Evolutionary conservation across 2,329 filamentous ascomycete species (phyloP).

Genomic region (Aureobasidium sp.): DNA sequence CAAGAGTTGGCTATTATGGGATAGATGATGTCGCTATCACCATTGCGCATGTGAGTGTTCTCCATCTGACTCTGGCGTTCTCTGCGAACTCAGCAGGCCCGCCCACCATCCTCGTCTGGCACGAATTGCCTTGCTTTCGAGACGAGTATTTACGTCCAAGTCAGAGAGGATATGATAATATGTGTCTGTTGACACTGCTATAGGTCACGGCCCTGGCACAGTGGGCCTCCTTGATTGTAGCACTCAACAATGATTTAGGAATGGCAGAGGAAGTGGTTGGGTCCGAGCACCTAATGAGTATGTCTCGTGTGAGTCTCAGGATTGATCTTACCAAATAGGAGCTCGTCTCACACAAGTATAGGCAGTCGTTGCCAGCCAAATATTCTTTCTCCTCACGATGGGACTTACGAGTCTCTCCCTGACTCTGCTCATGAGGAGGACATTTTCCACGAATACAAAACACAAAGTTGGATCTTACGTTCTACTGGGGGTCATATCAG

Average conservation of each 20-base stretch:
- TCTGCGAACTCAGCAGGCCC: not conserved
- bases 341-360: not conserved
- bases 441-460: slow-evolving; percentile 19
- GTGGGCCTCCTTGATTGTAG: slow-evolving; percentile 8
- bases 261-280: not conserved
- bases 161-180: not conserved
- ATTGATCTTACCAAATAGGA: not conserved
- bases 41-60: not conserved
- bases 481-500: slow-evolving; percentile 18
- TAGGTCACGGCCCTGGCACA: slow-evolving; percentile 10
- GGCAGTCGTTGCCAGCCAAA: slow-evolving; percentile 23
- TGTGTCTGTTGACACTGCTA: not conserved
- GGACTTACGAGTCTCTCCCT: slow-evolving; percentile 25
- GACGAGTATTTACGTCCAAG: not conserved
- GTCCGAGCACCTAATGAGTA: not conserved
- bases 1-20: slow-evolving; percentile 14
- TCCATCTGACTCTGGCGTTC: too few species aligned
- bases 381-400: slow-evolving; percentile 23
- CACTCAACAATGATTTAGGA: slow-evolving; percentile 1
- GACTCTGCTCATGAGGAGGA: slow-evolving; percentile 25
- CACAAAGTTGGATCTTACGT: slow-evolving; percentile 20
- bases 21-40: slow-evolving; percentile 8
- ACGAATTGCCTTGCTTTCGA: not conserved
- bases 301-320: not conserved
- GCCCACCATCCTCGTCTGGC: not conserved